A percentile compares a stretch with the other conserved stretches of the same genome.
These are phyloP conservation scores for Aureobasidium sp. DNA, from an alignment of 2,329 filamentous ascomycete genomes.

Conservation along the genomic window DNA sequence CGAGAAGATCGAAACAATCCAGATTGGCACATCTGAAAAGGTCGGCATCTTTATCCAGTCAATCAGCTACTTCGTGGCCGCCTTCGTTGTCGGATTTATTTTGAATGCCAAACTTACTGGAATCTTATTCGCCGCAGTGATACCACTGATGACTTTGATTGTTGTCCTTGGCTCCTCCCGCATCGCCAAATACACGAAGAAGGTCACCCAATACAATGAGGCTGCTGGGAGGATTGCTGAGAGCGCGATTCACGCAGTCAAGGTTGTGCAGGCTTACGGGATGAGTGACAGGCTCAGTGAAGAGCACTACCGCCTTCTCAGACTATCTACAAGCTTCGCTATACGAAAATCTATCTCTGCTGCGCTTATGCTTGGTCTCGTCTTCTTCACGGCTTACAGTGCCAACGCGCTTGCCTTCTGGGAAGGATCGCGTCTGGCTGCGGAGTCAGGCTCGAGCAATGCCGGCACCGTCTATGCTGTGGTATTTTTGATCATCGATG, in stretches of 20 bases:
- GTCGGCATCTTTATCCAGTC: slow-evolving; percentile 42
- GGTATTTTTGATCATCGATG: slow-evolving; percentile 58
- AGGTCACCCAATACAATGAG: slow-evolving; percentile 34
- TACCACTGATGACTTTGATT: slow-evolving; percentile 42
- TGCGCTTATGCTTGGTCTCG: slow-evolving; percentile 36
- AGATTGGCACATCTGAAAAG: slow-evolving; percentile 42
- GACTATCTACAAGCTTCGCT: slow-evolving; percentile 31
- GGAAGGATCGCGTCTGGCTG: slow-evolving; percentile 32
- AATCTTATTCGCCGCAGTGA: slow-evolving; percentile 40
- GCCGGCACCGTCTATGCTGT: slow-evolving; percentile 55
- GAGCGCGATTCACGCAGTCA: slow-evolving; percentile 40
- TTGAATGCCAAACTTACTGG: slow-evolving; percentile 37
- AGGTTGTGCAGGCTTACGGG: slow-evolving; percentile 44
- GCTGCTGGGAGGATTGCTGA: slow-evolving; percentile 40
- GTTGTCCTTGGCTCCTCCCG: slow-evolving; percentile 37
- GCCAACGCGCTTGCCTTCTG: slow-evolving; percentile 43
- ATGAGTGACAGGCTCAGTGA: slow-evolving; percentile 35
- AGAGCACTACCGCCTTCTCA: slow-evolving; percentile 32
- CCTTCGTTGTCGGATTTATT: slow-evolving; percentile 41
- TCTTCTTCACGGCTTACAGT: slow-evolving; percentile 41
- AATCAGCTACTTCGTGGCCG: slow-evolving; percentile 40
- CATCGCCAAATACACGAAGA: slow-evolving; percentile 35
- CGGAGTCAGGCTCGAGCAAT: slow-evolving; percentile 24
- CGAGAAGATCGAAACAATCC: slow-evolving; percentile 41
- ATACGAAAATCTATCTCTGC: slow-evolving; percentile 36